Evolutionary conservation across 805 yeast genomes (phyloP).

Genomic region (Myxozyma lipomycoides): DNA sequence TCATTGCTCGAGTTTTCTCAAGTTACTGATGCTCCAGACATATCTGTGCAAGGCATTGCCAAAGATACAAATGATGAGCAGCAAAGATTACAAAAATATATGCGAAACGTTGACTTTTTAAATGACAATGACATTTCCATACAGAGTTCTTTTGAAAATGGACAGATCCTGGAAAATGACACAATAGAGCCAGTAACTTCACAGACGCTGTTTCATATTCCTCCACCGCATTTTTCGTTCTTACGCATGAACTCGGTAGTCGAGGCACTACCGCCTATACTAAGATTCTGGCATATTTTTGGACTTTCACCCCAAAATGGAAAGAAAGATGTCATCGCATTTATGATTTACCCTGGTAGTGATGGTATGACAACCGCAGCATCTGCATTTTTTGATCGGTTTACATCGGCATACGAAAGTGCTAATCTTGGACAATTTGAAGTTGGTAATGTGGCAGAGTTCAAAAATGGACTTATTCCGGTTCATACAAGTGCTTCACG

Average conservation of each 20-base stretch:
- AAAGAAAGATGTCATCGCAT: slow-evolving; percentile 32
- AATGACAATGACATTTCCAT: slow-evolving; percentile 1
- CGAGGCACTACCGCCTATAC: slow-evolving; percentile 39
- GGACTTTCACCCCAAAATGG: slow-evolving; percentile 38
- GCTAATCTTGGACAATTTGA: slow-evolving; percentile 36
- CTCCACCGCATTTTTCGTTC: slow-evolving; percentile 36
- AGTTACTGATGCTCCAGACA: slow-evolving; percentile 9
- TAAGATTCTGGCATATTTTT: slow-evolving; percentile 41
- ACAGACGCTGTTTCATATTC: slow-evolving; percentile 7
- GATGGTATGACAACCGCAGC: slow-evolving; percentile 30
- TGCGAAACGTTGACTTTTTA: slow-evolving; percentile 9
- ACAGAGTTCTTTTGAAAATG: not conserved
- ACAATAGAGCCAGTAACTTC: not conserved
- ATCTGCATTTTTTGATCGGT: slow-evolving; percentile 27
- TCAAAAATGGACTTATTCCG: slow-evolving; percentile 23
- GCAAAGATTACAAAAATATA: slow-evolving; percentile 6
- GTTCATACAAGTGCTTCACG: slow-evolving; percentile 4
- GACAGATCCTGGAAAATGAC: not conserved
- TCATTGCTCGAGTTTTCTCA: slow-evolving; percentile 14
- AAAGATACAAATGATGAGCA: not conserved
- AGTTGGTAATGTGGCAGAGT: slow-evolving; percentile 22
- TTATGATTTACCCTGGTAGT: slow-evolving; percentile 34
- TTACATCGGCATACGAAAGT: slow-evolving; percentile 37
- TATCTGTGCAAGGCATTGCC: not conserved
- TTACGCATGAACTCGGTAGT: slow-evolving; percentile 32